A percentile compares a stretch with the other conserved stretches of the same genome.
These are phyloP conservation scores for Hyphopichia fennica DNA, from an alignment of 1,139 yeast species.

Conservation along the genomic window DNA sequence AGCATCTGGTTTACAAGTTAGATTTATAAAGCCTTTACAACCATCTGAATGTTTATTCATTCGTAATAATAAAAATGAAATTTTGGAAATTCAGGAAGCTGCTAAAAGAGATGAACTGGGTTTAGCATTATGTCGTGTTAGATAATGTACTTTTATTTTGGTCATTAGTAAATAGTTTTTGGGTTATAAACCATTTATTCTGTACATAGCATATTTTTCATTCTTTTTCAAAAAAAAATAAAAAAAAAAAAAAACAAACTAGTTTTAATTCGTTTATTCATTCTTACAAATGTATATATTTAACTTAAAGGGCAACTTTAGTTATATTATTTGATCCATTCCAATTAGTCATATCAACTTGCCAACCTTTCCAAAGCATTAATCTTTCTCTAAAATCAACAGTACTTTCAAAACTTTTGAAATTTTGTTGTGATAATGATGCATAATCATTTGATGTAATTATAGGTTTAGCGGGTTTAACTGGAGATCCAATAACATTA, in stretches of 20 bases:
- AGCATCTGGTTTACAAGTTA: constrained; percentile 73
- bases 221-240: background rate
- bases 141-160: constrained; percentile 25
- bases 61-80: constrained; percentile 48
- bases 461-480: constrained; percentile 35
- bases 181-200: background rate
- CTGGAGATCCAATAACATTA: constrained; percentile 7
- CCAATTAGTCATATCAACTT: constrained; percentile 84
- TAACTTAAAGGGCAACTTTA: constrained; percentile 18
- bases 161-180: background rate
- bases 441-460: constrained; percentile 38
- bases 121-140: constrained; percentile 79
- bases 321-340: constrained; percentile 31
- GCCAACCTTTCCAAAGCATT: constrained; percentile 80
- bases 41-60: constrained; percentile 90
- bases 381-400: constrained; percentile 43
- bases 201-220: constrained; percentile 7
- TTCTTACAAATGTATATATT: background rate
- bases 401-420: constrained; percentile 18
- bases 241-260: background rate
- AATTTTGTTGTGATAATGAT: constrained; percentile 27
- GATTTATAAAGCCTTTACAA: constrained; percentile 76
- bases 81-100: constrained; percentile 81
- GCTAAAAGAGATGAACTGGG: constrained; percentile 73
- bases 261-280: background rate